Evolutionary conservation across 2,329 filamentous ascomycete genomes (phyloP), one percentile per base, ranked within the genome.

Genomic region (Pestalotiopsis sp.): DNA sequence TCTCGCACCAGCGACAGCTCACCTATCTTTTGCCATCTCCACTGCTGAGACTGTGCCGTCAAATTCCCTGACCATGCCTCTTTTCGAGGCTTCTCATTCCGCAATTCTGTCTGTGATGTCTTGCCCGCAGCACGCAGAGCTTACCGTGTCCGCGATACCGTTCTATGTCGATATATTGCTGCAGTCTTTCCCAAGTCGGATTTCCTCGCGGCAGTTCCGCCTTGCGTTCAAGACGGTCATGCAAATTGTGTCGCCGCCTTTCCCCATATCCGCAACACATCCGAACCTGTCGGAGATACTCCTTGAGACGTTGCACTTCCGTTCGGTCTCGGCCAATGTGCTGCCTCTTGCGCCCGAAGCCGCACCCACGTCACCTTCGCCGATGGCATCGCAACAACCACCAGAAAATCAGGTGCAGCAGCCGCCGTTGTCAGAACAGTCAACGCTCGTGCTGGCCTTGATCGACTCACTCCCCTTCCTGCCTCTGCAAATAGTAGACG

Each of bases 81-180:
- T 97, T n/a, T 97, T 97, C 74, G 95, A 98, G 79, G 90, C 95
- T 1, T 93, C 94, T 0, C 95, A 98, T 80, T 93, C 92, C 72
- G 89, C 95, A 57, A 88, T 93, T 72, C 87, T 98, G 5, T 90
- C 95, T 1, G 90, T 93, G 3, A 88, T 97, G 60, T 93, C 93
- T 0, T 92, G 93, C 65, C 93, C 94, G 0, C 90, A 93, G 71
- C 95, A 94, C 73, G 89, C 91, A 20, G 81, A 88, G 17, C 82
- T 97, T 25, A 91, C 93, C 17, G 87, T 90, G 9, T 86, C 88
- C 71, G 88, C 96, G 66, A 86, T 95, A 1, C 93, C 94, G 0
- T 93, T 93, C 76, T 97, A 98, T 79, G 90, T 97, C 71, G 91
- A 95, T 73, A 90, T 91, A 14, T 85, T 97, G 0, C 93, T 97